phyloP scores from a whole-genome alignment of 176 grass and related monocot genomes.

The Alloteropsis semialata region DNA sequence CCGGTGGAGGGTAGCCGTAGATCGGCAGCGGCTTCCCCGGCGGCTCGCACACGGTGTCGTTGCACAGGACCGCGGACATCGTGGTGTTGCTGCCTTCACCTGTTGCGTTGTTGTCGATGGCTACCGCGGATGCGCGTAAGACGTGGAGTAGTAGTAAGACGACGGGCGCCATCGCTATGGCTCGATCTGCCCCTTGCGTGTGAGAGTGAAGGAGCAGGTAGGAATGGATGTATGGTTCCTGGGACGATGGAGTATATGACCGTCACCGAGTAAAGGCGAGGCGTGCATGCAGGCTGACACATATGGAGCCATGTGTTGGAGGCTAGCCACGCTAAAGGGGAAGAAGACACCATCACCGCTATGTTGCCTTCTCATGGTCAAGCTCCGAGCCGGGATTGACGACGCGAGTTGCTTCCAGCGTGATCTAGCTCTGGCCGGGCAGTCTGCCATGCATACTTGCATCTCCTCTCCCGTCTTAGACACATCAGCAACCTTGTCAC shows the following conservation, averaged over 20 bases:
- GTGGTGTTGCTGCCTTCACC: background rate
- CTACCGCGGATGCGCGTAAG: background rate
- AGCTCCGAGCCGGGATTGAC: background rate
- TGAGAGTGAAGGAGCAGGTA: background rate
- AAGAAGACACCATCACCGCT: conserved; percentile 25
- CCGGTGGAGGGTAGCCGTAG: conserved; percentile 6
- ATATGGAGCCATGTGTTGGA: conserved; percentile 34
- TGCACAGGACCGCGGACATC: background rate
- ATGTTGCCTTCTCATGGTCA: background rate
- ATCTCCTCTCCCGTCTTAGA: too few species aligned
- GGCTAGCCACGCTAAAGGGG: background rate
- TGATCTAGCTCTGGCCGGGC: background rate
- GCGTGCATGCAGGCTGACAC: conserved; percentile 41
- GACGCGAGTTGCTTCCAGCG: background rate
- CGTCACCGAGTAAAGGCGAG: background rate
- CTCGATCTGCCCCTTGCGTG: too few species aligned
- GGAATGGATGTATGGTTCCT: background rate
- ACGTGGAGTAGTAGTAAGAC: background rate
- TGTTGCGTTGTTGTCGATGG: background rate
- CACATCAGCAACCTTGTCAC: too few species aligned
- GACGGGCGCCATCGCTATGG: conserved; percentile 17
- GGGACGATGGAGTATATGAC: background rate
- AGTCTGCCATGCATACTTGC: too few species aligned
- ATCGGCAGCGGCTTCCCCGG: conserved; percentile 29
- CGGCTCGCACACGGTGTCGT: conserved; percentile 14